Percentiles rank a stretch among this genome's conserved stretches.
Evolutionary conservation across 441 rosid species (phyloP).

Genomic region (Cnidoscolus chayamansa): DNA sequence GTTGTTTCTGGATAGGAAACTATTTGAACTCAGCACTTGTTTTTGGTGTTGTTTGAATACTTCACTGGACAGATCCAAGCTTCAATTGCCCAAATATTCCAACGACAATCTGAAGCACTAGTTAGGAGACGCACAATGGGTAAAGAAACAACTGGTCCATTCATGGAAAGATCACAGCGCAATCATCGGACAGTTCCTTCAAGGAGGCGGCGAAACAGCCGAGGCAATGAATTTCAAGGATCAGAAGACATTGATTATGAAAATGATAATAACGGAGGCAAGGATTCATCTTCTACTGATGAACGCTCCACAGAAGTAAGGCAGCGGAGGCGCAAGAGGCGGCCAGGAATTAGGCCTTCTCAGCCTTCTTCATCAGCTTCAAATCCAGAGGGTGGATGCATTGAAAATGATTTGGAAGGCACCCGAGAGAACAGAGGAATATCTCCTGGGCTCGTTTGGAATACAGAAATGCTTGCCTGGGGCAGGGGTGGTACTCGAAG

Average conservation of each 20-base stretch:
- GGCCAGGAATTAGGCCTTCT: conserved; percentile 44
- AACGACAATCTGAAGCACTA: conserved; percentile 64
- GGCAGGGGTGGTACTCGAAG: conserved; percentile 72
- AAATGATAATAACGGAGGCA: conserved; percentile 50
- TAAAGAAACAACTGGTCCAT: conserved; percentile 40
- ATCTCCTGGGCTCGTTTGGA: conserved; percentile 46
- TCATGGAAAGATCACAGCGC: conserved; percentile 41
- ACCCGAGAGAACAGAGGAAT: conserved; percentile 45
- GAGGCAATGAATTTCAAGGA: conserved; percentile 41
- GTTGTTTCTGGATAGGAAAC: neutral
- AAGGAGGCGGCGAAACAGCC: conserved; percentile 48
- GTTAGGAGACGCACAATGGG: conserved; percentile 44
- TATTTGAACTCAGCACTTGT: conserved; percentile 1
- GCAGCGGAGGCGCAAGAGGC: conserved; percentile 53
- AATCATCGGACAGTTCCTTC: conserved; percentile 33
- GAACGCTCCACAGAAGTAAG: conserved; percentile 55
- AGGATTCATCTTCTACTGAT: conserved; percentile 75
- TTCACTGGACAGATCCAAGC: conserved; percentile 57
- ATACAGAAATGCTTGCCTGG: conserved; percentile 61
- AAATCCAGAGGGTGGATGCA: conserved; percentile 43
- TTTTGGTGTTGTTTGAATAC: conserved; percentile 1
- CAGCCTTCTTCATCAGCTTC: conserved; percentile 48
- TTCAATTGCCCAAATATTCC: conserved; percentile 59
- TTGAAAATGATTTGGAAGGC: conserved; percentile 47
- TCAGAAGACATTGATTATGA: conserved; percentile 59